Conservation (phyloP, 192 early-diverging fungal species). For the Linnemannia elongata region DNA sequence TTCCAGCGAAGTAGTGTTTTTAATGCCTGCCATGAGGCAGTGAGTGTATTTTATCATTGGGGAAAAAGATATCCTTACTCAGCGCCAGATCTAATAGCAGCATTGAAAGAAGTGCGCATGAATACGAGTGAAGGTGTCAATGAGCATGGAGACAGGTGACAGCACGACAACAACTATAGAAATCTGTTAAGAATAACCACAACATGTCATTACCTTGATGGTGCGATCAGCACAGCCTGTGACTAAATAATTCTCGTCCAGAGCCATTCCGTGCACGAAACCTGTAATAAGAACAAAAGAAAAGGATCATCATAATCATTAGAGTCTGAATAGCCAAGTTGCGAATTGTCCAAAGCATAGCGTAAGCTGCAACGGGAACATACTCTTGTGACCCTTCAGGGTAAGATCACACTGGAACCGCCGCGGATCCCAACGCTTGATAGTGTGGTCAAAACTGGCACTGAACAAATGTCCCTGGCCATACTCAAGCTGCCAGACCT, state of each 20-base stretch:
- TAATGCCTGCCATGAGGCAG: background rate
- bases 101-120: background rate
- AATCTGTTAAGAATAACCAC: background rate
- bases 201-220: constrained; percentile 54
- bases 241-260: constrained; percentile 58
- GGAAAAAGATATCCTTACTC: background rate
- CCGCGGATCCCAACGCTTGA: constrained; percentile 63
- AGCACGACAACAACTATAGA: background rate
- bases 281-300: constrained; percentile 18
- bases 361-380: background rate
- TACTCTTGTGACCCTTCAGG: constrained; percentile 64
- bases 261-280: constrained; percentile 66
- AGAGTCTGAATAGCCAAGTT: background rate
- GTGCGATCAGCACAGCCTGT: constrained; percentile 67
- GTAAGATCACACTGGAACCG: constrained; percentile 59
- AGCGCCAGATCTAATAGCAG: background rate
- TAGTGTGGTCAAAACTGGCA: constrained; percentile 65
- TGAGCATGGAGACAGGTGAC: background rate
- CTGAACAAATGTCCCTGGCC: constrained; percentile 61
- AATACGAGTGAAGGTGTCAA: background rate
- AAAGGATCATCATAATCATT: background rate
- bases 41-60: background rate
- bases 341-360: background rate
- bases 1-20: background rate
- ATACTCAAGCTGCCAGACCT: constrained; percentile 72